Evolutionary conservation across 225 moss, liverwort and hornwort genomes (phyloP).

Genomic region (Polytrichum commune): DNA sequence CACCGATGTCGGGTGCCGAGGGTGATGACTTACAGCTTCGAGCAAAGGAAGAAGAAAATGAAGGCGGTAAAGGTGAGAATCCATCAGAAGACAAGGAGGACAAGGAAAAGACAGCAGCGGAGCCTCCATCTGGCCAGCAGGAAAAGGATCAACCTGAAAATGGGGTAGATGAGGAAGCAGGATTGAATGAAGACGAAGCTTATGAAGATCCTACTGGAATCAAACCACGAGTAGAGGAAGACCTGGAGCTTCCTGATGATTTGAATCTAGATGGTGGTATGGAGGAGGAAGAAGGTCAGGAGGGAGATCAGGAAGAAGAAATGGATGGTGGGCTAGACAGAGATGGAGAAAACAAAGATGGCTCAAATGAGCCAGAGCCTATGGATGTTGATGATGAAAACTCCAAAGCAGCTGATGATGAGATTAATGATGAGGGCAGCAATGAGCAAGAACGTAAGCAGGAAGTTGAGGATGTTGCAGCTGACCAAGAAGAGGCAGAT

Average conservation of each 20-base stretch:
- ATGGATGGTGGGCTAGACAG: conserved; percentile 41
- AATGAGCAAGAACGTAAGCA: conserved; percentile 25
- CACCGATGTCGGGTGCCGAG: conserved; percentile 68
- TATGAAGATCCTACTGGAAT: conserved; percentile 79
- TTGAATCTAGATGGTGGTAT: conserved; percentile 72
- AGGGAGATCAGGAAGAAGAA: conserved; percentile 36
- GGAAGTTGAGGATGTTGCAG: conserved; percentile 24
- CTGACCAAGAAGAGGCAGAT: conserved; percentile 18
- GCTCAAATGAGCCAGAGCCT: conserved; percentile 35
- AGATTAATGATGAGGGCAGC: conserved; percentile 18
- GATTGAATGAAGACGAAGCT: conserved; percentile 56
- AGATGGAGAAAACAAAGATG: conserved; percentile 24
- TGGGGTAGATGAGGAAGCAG: conserved; percentile 41
- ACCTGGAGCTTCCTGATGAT: conserved; percentile 77
- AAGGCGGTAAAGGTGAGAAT: conserved; percentile 33
- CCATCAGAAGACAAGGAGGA: conserved; percentile 27
- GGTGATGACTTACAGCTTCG: conserved; percentile 83
- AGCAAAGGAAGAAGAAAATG: conserved; percentile 56
- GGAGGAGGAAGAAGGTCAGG: conserved; percentile 37
- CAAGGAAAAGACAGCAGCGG: conserved; percentile 26
- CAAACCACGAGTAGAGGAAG: conserved; percentile 72
- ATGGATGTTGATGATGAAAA: conserved; percentile 68
- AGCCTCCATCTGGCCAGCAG: conserved; percentile 29
- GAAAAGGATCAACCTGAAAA: conserved; percentile 33
- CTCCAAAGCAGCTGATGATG: conserved; percentile 24